phyloP scores from a whole-genome alignment of 176 grass and related monocot genomes.

The Zea luxurians region DNA sequence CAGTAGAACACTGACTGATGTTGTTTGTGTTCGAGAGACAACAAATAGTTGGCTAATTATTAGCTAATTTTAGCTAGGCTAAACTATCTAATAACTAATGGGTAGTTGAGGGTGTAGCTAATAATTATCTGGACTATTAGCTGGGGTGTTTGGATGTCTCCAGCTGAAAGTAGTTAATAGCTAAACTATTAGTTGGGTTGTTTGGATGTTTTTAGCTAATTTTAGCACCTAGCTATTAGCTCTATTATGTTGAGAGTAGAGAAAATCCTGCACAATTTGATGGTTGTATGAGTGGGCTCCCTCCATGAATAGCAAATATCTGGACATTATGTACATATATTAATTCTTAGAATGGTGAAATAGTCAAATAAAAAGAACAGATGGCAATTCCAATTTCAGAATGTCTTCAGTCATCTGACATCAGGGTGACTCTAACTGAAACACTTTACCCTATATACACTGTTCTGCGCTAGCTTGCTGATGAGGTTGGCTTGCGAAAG shows the following conservation, averaged over 20 bases:
- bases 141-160: too few species aligned
- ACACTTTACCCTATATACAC: neutral
- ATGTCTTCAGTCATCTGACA: neutral
- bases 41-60: too few species aligned
- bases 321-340: neutral
- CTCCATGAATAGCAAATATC: constrained; percentile 6
- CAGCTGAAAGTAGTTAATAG: too few species aligned
- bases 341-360: neutral
- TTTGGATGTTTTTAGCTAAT: too few species aligned
- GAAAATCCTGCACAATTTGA: neutral
- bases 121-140: too few species aligned
- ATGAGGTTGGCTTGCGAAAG: too few species aligned
- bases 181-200: too few species aligned
- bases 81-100: too few species aligned
- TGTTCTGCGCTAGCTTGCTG: too few species aligned
- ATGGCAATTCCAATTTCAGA: neutral
- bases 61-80: too few species aligned
- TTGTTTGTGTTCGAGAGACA: neutral
- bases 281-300: constrained; percentile 31
- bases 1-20: neutral
- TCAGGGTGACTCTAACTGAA: neutral
- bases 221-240: too few species aligned
- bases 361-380: neutral
- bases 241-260: neutral
- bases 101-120: too few species aligned